Base-by-base conservation (phyloP, 495 filamentous ascomycete genomes). In the Aspergillus affinis region DNA sequence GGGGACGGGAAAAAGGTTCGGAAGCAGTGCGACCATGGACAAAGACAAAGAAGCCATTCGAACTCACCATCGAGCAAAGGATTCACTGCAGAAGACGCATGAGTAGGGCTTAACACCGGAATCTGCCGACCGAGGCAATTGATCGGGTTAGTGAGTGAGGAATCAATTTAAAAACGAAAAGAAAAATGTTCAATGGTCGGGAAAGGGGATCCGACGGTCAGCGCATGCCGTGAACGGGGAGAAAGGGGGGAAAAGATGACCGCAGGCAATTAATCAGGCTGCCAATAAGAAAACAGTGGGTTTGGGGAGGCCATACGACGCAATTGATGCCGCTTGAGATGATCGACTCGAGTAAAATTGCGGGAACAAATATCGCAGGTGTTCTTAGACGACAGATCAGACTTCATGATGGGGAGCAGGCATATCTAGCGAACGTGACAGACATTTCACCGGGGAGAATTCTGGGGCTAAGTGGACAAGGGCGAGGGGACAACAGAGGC, bases 261-360 rank as follows among this genome's bases (percentile, higher is more conserved):
- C 19, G 17, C 26, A 47, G 56, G 50, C 15, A 29, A 26, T 20
- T 30, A 17, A 51, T 41, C 23, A 27, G 10, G 10, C 10, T 32
- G 29, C 21, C 49, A 51, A 51, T 20, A 13, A 20, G 44, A 29
- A 58, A 52, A n/a, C 18, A 20, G 51, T 13, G 21, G 26, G 6
- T 12, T 8, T 3, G 21, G 45, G 18, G 21, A 13, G 51, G 50
- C 71, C 76, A 54, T 74, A 80, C 77, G 77, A 27, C 77, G 73
- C 17, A 80, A 64, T 62, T 80, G 75, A 59, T 80, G 77, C 57
- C 77, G 66, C 60, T 80, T 80, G 41, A 80, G 67, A 63, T 80
- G 77, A 64, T 80, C 77, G 69, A 78, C 76, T 60, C 77, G 76
- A 26, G 77, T 78, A 66, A 80, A 80, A 53, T 70, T 72, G 58